Evolutionary conservation across 2,329 filamentous ascomycete genomes (phyloP).

Genomic region (Spiromastix sp.): DNA sequence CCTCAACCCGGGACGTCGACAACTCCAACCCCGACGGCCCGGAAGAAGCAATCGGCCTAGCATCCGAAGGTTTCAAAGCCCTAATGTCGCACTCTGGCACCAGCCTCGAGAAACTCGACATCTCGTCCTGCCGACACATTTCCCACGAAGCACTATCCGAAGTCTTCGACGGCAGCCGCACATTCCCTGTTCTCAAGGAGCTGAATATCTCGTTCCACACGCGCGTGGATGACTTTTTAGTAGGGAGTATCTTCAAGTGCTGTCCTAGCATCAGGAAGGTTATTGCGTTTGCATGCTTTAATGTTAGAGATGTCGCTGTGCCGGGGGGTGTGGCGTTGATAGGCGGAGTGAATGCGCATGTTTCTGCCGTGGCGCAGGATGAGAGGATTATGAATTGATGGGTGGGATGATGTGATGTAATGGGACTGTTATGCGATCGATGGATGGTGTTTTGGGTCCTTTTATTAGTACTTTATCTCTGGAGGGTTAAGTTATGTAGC

Average conservation of each 20-base stretch:
- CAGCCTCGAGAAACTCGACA: slow-evolving; percentile 56
- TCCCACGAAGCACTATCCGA: slow-evolving; percentile 59
- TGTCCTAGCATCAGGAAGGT: slow-evolving; percentile 43
- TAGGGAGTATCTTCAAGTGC: slow-evolving; percentile 33
- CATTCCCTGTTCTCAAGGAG: slow-evolving; percentile 49
- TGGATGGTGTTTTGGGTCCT: too few species aligned
- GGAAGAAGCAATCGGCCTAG: slow-evolving; percentile 58
- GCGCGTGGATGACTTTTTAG: slow-evolving; percentile 34
- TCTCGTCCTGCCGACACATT: slow-evolving; percentile 81
- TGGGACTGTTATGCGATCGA: too few species aligned
- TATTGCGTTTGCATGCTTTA: slow-evolving; percentile 54
- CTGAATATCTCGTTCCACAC: slow-evolving; percentile 64
- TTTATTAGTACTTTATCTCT: too few species aligned
- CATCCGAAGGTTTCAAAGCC: slow-evolving; percentile 63
- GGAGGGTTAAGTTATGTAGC: too few species aligned
- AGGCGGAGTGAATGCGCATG: slow-evolving; percentile 47
- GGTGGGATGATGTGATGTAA: too few species aligned
- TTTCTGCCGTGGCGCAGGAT: slow-evolving; percentile 1
- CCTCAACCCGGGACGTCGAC: slow-evolving; percentile 68
- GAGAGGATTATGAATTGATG: neutral
- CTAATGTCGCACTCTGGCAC: slow-evolving; percentile 75
- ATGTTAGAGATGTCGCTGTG: slow-evolving; percentile 45
- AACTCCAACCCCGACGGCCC: slow-evolving; percentile 56
- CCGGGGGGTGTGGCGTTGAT: slow-evolving; percentile 50
- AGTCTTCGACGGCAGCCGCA: slow-evolving; percentile 48